Evolutionary conservation across 805 yeast genomes (phyloP).

Genomic region (Hanseniaspora occidentalis): DNA sequence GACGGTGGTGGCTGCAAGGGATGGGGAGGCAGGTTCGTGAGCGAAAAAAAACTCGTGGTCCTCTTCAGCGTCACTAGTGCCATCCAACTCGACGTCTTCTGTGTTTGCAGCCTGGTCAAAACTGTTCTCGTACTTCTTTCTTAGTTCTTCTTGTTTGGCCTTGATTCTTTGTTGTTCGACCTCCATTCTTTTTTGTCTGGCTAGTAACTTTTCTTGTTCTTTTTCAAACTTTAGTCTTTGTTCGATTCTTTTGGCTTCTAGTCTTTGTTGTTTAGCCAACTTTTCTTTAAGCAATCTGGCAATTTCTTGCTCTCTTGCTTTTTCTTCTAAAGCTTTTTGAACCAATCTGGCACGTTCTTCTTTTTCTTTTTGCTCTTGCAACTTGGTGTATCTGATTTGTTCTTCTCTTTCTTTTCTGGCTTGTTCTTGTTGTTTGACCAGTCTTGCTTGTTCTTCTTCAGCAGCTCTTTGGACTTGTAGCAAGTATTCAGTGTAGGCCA

Average conservation of each 20-base stretch:
- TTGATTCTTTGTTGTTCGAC: constrained; percentile 6
- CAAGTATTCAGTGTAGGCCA: too few relatives aligned
- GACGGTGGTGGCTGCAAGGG: neutral
- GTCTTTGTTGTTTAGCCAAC: neutral
- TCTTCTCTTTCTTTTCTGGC: neutral
- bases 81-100: too few relatives aligned
- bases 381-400: constrained; percentile 1
- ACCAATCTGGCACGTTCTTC: neutral
- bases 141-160: constrained; percentile 3
- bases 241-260: neutral
- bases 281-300: neutral
- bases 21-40: neutral
- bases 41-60: neutral
- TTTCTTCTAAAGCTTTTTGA: constrained; percentile 1
- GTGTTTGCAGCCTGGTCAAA: constrained; percentile 1
- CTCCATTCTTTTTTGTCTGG: constrained; percentile 3
- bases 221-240: neutral
- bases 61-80: neutral
- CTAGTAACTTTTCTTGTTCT: constrained; percentile 1
- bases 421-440: neutral
- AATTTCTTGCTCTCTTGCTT: neutral
- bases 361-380: neutral
- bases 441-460: neutral
- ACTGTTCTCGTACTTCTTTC: constrained; percentile 1
- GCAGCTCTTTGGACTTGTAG: neutral